A percentile compares a stretch with the other conserved stretches of the same genome.
phyloP scores from a whole-genome alignment of 1,284 basidiomycete species.

The Trichosporon faecale region DNA sequence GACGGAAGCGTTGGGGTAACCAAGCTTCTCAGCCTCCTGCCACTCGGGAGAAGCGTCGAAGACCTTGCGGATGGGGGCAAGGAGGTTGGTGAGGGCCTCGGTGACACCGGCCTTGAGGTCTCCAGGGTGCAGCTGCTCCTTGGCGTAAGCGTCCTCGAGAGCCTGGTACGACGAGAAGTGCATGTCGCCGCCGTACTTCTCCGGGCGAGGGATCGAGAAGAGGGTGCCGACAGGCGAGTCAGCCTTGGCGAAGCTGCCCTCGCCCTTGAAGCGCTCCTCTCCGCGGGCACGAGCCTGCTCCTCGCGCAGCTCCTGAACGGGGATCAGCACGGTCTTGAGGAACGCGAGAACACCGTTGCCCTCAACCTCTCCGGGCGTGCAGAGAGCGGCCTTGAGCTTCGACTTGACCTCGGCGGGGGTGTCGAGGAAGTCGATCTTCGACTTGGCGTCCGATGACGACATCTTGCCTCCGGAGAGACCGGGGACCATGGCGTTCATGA shows the following conservation, averaged over 20 bases:
- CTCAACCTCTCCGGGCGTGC: constrained; percentile 85
- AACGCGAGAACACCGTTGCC: constrained; percentile 93
- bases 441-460: constrained; percentile 96
- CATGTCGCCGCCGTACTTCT: constrained; percentile 77
- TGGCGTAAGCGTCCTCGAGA: constrained; percentile 72
- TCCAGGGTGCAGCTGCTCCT: constrained; percentile 77
- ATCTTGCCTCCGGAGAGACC: constrained; percentile 93
- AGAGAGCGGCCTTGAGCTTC: constrained; percentile 91
- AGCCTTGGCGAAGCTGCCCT: constrained; percentile 60
- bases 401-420: constrained; percentile 73
- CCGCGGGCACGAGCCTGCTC: constrained; percentile 54
- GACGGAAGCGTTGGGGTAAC: constrained; percentile 72
- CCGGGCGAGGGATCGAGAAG: constrained; percentile 72
- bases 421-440: constrained; percentile 98
- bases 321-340: constrained; percentile 81
- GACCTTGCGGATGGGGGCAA: constrained; percentile 75
- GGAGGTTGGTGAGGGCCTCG: constrained; percentile 71
- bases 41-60: constrained; percentile 78
- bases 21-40: constrained; percentile 70
- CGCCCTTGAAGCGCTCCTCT: constrained; percentile 36
- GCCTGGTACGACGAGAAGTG: constrained; percentile 70
- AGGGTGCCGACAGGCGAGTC: constrained; percentile 77
- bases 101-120: constrained; percentile 83
- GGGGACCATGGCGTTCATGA: constrained; percentile 99
- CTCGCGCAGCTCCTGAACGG: constrained; percentile 71